phyloP scores from a whole-genome alignment of 2,329 filamentous ascomycete species.

The Dichotomopilus funicola region DNA sequence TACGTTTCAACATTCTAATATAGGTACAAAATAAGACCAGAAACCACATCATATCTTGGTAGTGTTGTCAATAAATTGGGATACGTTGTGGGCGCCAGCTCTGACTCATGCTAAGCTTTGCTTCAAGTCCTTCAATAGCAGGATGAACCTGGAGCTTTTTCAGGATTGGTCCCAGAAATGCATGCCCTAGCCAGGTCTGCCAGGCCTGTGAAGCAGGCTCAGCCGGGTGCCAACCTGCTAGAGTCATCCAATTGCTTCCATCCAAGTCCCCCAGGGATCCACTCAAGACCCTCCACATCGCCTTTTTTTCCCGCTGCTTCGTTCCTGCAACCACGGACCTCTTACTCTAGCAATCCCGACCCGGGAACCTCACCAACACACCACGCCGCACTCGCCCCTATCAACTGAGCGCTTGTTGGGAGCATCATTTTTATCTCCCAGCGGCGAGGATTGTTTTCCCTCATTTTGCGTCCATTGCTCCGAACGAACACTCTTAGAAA shows the following conservation, averaged over 20 bases:
- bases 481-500: background rate
- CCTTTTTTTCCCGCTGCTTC: slow-evolving; percentile 9
- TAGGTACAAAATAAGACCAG: too few species aligned
- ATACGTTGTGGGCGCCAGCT: too few species aligned
- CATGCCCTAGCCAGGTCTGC: slow-evolving; percentile 5
- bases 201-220: slow-evolving; percentile 2
- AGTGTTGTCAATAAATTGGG: too few species aligned
- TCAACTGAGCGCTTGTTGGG: background rate
- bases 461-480: background rate
- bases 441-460: background rate
- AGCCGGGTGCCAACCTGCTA: slow-evolving; percentile 15
- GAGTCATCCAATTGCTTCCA: slow-evolving; percentile 21
- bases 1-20: too few species aligned
- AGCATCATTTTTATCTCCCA: background rate
- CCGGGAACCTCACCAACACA: too few species aligned
- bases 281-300: slow-evolving; percentile 16
- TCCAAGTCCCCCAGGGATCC: slow-evolving; percentile 15
- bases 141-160: too few species aligned
- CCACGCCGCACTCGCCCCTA: background rate
- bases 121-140: too few species aligned
- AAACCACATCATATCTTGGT: too few species aligned
- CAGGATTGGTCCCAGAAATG: background rate
- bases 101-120: too few species aligned
- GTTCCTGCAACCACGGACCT: background rate
- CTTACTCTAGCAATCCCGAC: too few species aligned